A percentile compares a stretch with the other conserved stretches of the same genome.
Evolutionary conservation across 1,284 basidiomycete species (phyloP).

Genomic region (Phenoliferia sp.): DNA sequence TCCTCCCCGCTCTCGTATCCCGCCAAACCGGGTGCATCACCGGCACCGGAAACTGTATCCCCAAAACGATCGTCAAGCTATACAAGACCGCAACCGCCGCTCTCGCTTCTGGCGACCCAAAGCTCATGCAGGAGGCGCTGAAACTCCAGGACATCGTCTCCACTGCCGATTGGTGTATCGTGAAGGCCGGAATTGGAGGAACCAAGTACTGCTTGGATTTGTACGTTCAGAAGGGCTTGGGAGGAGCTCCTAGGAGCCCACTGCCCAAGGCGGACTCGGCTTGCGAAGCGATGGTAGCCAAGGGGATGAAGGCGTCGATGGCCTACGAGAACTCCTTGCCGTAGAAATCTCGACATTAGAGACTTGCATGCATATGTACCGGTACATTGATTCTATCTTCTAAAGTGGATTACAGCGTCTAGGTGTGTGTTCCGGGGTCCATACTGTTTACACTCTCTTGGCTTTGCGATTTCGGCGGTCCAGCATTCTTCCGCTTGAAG

Average conservation of each 20-base stretch:
- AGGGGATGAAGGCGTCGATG: conserved; percentile 12
- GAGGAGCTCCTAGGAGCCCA: conserved; percentile 18
- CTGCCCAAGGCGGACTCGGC: conserved; percentile 14
- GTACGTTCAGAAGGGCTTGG: conserved; percentile 18
- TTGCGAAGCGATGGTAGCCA: conserved; percentile 17
- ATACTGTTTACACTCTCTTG: background rate
- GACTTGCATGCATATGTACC: background rate
- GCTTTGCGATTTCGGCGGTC: background rate
- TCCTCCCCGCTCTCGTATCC: conserved; percentile 62
- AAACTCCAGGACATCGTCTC: conserved; percentile 56
- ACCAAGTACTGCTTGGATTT: conserved; percentile 37
- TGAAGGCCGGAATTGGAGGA: conserved; percentile 39
- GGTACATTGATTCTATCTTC: background rate
- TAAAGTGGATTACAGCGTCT: background rate
- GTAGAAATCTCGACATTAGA: background rate
- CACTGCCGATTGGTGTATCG: conserved; percentile 27
- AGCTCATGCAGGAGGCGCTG: conserved; percentile 61
- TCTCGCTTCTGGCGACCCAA: conserved; percentile 49
- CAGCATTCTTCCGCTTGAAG: background rate
- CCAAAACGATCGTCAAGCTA: conserved; percentile 63
- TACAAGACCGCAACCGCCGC: conserved; percentile 52
- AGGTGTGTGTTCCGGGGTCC: background rate
- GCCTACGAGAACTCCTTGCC: conserved; percentile 7
- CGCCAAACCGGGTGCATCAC: conserved; percentile 64
- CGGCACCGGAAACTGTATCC: conserved; percentile 69